Evolutionary conservation across 441 rosid genomes (phyloP).

Genomic region (Erodium chrysanthum): DNA sequence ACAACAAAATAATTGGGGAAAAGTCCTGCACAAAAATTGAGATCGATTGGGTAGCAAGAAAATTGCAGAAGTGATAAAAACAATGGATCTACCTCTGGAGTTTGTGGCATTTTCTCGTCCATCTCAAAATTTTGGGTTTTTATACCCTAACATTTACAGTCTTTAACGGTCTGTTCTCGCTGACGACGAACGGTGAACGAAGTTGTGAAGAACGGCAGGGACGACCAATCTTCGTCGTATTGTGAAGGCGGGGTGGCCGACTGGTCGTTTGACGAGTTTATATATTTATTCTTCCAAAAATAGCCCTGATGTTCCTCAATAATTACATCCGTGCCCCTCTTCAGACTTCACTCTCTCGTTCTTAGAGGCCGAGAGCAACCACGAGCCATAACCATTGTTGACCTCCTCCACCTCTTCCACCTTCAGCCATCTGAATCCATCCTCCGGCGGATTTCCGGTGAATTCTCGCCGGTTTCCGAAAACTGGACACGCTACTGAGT

Average conservation of each 20-base stretch:
- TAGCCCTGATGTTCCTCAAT: neutral
- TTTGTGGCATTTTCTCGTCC: slow-evolving; percentile 5
- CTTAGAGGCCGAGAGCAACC: neutral
- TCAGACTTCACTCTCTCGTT: neutral
- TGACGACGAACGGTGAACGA: slow-evolving; percentile 2
- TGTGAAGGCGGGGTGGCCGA: neutral
- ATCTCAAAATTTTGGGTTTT: slow-evolving; percentile 1
- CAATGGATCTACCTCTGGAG: neutral
- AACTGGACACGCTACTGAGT: neutral
- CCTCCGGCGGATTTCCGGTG: neutral
- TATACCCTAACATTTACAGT: neutral
- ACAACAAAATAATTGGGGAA: neutral
- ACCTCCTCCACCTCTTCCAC: neutral
- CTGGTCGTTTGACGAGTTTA: neutral
- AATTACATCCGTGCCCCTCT: neutral
- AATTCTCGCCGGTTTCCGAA: neutral
- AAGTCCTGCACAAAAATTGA: neutral
- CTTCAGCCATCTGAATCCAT: neutral
- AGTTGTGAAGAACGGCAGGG: neutral
- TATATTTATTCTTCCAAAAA: neutral
- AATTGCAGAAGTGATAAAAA: neutral
- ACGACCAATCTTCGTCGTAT: neutral
- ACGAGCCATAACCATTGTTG: no score
- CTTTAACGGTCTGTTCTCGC: slow-evolving; percentile 2
- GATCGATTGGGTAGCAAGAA: neutral